phyloP scores from a whole-genome alignment of 768 basidiomycete species.

The Leccinellum albellum region DNA sequence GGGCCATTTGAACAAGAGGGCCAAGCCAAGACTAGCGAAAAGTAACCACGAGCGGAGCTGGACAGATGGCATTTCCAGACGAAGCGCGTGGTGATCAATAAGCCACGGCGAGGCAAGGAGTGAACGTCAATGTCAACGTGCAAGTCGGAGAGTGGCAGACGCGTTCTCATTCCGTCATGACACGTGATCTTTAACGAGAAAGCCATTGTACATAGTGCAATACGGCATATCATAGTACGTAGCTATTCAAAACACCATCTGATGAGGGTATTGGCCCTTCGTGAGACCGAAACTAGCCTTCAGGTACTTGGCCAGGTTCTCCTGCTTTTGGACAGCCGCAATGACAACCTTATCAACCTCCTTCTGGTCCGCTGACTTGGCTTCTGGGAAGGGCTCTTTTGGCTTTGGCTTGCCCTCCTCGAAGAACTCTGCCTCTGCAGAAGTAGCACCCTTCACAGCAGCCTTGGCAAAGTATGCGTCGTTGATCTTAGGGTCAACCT shows the following conservation, averaged over 20 bases:
- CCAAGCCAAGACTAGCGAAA: slow-evolving; percentile 9
- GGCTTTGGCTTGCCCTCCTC: slow-evolving; percentile 87
- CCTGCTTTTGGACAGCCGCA: slow-evolving; percentile 84
- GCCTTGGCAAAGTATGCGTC: slow-evolving; percentile 93
- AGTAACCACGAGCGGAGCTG: slow-evolving; percentile 6
- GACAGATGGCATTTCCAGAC: slow-evolving; percentile 6
- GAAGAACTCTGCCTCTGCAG: slow-evolving; percentile 98
- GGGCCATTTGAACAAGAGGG: slow-evolving; percentile 21
- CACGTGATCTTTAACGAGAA: slow-evolving; percentile 17
- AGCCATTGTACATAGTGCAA: slow-evolving; percentile 18
- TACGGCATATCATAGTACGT: not conserved
- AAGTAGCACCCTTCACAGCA: slow-evolving; percentile 59
- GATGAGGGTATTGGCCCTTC: slow-evolving; percentile 96
- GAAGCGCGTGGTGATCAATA: slow-evolving; percentile 3
- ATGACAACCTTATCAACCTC: slow-evolving; percentile 75
- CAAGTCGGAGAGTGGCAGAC: not conserved
- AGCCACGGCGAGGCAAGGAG: not conserved
- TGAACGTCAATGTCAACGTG: not conserved
- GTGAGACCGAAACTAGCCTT: slow-evolving; percentile 90
- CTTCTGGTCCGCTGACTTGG: slow-evolving; percentile 91
- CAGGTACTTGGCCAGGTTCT: slow-evolving; percentile 89
- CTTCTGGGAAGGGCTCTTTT: slow-evolving; percentile 81
- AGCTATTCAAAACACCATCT: slow-evolving; percentile 73
- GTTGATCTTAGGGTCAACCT: slow-evolving; percentile 89
- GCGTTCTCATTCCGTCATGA: not conserved